Evolutionary conservation across 805 yeast genomes (phyloP), one percentile per base, ranked within the genome.

Genomic region (Monosporozyma siamensis): DNA sequence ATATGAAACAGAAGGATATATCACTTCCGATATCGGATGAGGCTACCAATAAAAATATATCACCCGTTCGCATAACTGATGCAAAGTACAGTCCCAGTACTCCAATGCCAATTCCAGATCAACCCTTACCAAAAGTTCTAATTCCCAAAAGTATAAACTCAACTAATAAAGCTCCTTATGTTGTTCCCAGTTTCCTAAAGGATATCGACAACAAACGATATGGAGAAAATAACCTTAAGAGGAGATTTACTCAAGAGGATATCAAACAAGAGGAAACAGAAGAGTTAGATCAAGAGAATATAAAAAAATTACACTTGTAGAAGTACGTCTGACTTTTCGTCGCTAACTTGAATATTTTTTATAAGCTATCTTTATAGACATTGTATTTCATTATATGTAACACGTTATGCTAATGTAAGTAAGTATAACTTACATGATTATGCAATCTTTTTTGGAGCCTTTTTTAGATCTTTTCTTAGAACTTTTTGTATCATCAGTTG

Each of bases 41-140:
- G 18, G 23, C 17, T 15, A 32, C 3, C 6, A n/a, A 18, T 17
- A 18, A 11, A 3, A 38, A 36, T 22, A 29, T 32, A 17, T 38
- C 46, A 4, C 50, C 49, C 22, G 38, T 41, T 11, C 43, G 40
- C 10, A 6, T 39, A 10, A 25, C 36, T 4, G 22, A 34, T n/a
- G 14, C 40, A 10, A 41, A 43, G 8, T 38, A 40, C 15, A 49
- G 17, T 27, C 60, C 60, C 3, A 48, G 50, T 25, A 56, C 60
- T 2, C 60, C 60, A 1, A 51, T 56, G 8, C 60, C 60, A 1
- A 48, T 56, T 3, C 60, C 60, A 17, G 60, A 56, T 36, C 58
- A 50, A 26, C 59, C 61, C 1, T 34, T 52, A 18, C 48, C 58
- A 6, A 54, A 49, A 37, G 61, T 56, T 5, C 34, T 56, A 7